Percentiles rank a stretch among this genome's conserved stretches.
These are phyloP conservation scores for Apiotrichum laibachii DNA, from an alignment of 1,284 basidiomycete species.

Conservation along the genomic window DNA sequence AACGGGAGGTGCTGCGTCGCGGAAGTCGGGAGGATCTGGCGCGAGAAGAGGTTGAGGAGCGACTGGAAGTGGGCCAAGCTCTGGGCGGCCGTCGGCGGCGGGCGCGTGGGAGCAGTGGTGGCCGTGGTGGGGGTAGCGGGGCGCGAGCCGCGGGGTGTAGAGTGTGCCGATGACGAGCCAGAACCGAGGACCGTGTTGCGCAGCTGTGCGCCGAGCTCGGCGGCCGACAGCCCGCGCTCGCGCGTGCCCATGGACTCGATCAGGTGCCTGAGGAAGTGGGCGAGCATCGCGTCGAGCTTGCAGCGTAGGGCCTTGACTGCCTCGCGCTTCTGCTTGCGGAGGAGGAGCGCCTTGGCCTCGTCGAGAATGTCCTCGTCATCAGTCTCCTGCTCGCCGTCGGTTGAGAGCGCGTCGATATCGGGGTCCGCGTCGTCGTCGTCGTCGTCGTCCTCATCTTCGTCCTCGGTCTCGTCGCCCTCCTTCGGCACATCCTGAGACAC, in stretches of 20 bases:
- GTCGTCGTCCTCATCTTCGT: conserved; percentile 56
- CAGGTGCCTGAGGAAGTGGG: conserved; percentile 75
- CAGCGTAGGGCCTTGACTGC: conserved; percentile 76
- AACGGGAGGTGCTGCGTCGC: conserved; percentile 98
- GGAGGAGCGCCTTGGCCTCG: conserved; percentile 52
- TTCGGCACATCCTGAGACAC: conserved; percentile 60
- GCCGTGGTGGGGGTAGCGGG: conserved; percentile 32
- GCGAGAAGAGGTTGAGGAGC: conserved; percentile 87
- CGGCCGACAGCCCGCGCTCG: conserved; percentile 24
- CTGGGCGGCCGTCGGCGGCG: conserved; percentile 31
- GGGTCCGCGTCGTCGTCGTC: conserved; percentile 57
- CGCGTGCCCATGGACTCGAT: conserved; percentile 46
- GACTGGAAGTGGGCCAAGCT: conserved; percentile 69
- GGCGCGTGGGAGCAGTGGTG: conserved; percentile 11
- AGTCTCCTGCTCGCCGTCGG: conserved; percentile 55
- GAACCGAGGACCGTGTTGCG: conserved; percentile 25
- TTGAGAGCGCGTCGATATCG: conserved; percentile 52
- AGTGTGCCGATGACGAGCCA: conserved; percentile 21
- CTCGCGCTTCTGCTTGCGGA: conserved; percentile 60
- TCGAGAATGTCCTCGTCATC: conserved; percentile 58
- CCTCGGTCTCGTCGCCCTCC: conserved; percentile 54
- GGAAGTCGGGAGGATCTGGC: conserved; percentile 89
- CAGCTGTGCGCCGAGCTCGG: conserved; percentile 38
- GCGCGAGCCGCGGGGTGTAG: conserved; percentile 31
- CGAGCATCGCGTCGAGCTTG: conserved; percentile 87